Conservation (phyloP, 2,329 filamentous ascomycete species). For the Stemphylium lycopersici region DNA sequence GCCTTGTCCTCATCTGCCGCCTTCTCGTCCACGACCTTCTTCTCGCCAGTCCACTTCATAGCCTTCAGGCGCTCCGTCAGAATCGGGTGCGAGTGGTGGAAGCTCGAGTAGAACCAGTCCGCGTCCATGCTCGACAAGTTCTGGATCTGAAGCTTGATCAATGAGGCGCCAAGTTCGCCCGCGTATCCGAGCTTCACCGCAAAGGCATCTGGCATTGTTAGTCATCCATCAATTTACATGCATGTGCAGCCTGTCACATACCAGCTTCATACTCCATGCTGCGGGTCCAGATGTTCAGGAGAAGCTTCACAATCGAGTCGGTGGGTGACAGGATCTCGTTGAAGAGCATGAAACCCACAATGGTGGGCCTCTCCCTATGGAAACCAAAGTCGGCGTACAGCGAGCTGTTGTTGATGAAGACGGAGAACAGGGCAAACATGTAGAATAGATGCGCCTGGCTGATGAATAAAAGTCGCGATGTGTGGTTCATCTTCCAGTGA, state of each 20-base stretch:
- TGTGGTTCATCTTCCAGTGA: slow-evolving; percentile 96
- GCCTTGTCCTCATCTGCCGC: slow-evolving; percentile 63
- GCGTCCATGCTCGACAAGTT: slow-evolving; percentile 99
- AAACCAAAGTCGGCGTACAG: slow-evolving; percentile 94
- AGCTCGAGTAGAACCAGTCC: slow-evolving; percentile 97
- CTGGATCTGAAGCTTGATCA: slow-evolving; percentile 98
- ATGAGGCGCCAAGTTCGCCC: slow-evolving; percentile 78
- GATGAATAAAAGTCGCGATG: slow-evolving; percentile 86
- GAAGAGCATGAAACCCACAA: slow-evolving; percentile 97
- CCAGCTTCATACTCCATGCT: slow-evolving; percentile 95
- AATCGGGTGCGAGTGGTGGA: slow-evolving; percentile 98
- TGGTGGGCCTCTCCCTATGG: slow-evolving; percentile 79
- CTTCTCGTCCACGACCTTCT: slow-evolving; percentile 59
- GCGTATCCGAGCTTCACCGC: slow-evolving; percentile 84
- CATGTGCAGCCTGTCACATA: slow-evolving; percentile 37
- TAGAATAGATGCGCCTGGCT: slow-evolving; percentile 88
- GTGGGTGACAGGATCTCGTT: slow-evolving; percentile 94
- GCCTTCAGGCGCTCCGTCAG: slow-evolving; percentile 91
- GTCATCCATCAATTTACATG: slow-evolving; percentile 17
- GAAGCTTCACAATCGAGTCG: slow-evolving; percentile 90
- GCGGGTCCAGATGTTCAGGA: slow-evolving; percentile 95
- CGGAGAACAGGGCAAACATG: slow-evolving; percentile 94
- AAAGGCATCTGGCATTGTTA: slow-evolving; percentile 69
- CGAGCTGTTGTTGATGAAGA: slow-evolving; percentile 94
- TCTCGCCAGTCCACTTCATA: slow-evolving; percentile 79